phyloP scores from a whole-genome alignment of 2,329 filamentous ascomycete species.

The Amauroascus verrucosus region DNA sequence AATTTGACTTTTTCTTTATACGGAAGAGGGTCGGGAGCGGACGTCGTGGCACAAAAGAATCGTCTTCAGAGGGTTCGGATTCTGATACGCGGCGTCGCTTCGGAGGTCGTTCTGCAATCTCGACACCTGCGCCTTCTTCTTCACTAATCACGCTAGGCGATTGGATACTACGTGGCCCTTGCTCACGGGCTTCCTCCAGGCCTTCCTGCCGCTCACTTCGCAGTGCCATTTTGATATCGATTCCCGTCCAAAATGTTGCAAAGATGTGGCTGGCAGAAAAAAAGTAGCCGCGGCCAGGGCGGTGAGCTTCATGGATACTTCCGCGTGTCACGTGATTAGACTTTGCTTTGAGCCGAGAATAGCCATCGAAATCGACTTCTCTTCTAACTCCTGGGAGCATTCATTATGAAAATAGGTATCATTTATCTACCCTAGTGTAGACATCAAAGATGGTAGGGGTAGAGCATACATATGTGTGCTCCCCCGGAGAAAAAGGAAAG shows the following conservation, averaged over 20 bases:
- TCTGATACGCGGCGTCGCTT: conserved; percentile 33
- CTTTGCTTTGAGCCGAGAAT: background rate
- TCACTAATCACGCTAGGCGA: background rate
- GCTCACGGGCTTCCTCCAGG: background rate
- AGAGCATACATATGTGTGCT: too few relatives aligned
- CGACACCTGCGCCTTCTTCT: background rate
- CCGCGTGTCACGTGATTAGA: background rate
- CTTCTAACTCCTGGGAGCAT: too few relatives aligned
- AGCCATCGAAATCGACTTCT: background rate
- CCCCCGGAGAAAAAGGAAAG: too few relatives aligned
- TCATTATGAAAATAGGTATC: too few relatives aligned
- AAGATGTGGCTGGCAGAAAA: conserved; percentile 3
- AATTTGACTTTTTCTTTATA: conserved; percentile 31
- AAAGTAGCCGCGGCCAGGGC: conserved; percentile 1
- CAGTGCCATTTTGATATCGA: background rate
- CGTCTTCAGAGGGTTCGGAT: conserved; percentile 26
- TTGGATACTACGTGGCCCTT: background rate
- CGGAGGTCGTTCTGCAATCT: conserved; percentile 22
- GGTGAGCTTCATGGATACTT: background rate
- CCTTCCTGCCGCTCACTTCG: background rate
- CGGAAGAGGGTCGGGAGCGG: conserved; percentile 31
- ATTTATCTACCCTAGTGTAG: too few relatives aligned
- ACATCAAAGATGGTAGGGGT: too few relatives aligned
- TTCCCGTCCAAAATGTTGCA: too few relatives aligned
- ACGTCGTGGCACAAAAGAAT: conserved; percentile 20